These are phyloP conservation scores for Arabidopsis lyrata DNA, from an alignment of 441 rosid genomes.

Conservation along the genomic window DNA sequence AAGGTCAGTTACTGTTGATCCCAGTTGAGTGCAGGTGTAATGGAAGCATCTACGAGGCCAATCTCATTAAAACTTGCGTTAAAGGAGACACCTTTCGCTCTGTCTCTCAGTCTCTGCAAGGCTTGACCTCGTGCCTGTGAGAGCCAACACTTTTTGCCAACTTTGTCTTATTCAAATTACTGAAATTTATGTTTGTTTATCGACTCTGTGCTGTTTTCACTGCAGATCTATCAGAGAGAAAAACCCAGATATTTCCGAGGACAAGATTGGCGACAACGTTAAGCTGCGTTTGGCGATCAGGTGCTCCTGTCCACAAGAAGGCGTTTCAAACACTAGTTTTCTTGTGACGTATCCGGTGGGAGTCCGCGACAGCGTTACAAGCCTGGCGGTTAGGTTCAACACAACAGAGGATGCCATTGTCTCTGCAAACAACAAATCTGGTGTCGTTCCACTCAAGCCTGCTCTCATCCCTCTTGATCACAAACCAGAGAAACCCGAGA, in stretches of 20 bases:
- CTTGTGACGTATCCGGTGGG: constrained; percentile 71
- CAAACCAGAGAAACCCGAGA: constrained; percentile 51
- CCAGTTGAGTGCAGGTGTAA: constrained; percentile 73
- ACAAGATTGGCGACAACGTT: constrained; percentile 52
- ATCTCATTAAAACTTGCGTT: constrained; percentile 52
- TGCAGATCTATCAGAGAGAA: constrained; percentile 56
- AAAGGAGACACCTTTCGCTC: constrained; percentile 69
- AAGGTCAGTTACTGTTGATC: constrained; percentile 59
- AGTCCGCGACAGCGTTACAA: constrained; percentile 60
- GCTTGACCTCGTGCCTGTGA: constrained; percentile 70
- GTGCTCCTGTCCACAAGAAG: constrained; percentile 65
- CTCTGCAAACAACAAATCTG: constrained; percentile 62
- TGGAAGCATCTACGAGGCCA: constrained; percentile 62
- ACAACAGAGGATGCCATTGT: constrained; percentile 67
- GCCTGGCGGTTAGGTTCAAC: constrained; percentile 65
- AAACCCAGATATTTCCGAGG: constrained; percentile 60
- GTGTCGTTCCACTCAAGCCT: constrained; percentile 52
- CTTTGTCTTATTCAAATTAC: neutral
- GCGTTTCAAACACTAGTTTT: constrained; percentile 48
- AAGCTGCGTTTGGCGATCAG: constrained; percentile 59
- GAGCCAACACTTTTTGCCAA: constrained; percentile 1
- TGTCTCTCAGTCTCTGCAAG: constrained; percentile 69
- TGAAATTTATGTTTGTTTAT: neutral
- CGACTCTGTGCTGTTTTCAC: neutral
- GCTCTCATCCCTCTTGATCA: constrained; percentile 67